Evolutionary conservation across 1,284 basidiomycete genomes (phyloP).

Genomic region (Tilletia indica): DNA sequence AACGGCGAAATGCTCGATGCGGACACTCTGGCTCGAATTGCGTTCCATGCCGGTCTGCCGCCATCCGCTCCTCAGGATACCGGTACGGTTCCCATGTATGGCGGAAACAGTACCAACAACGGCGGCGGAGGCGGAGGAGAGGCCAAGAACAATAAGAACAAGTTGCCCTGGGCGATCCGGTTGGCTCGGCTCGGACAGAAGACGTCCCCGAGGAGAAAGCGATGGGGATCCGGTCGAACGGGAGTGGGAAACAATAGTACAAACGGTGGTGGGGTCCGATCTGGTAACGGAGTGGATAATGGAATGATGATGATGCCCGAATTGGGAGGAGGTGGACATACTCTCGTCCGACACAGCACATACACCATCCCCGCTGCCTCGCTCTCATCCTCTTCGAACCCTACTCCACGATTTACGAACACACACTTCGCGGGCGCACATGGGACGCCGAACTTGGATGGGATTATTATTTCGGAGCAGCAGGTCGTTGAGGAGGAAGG

Average conservation of each 20-base stretch:
- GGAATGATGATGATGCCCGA: no score
- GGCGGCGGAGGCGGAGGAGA: no score
- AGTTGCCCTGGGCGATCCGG: neutral
- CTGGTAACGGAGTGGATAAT: no score
- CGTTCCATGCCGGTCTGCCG: slow-evolving; percentile 20
- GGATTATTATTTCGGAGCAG: slow-evolving; percentile 1
- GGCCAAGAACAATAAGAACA: no score
- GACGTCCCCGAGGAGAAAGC: slow-evolving; percentile 14
- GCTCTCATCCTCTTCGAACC: neutral
- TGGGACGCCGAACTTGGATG: slow-evolving; percentile 5
- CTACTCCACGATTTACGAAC: neutral
- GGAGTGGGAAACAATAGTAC: no score
- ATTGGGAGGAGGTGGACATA: neutral
- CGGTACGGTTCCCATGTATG: neutral
- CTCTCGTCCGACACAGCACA: neutral
- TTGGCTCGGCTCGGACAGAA: slow-evolving; percentile 9
- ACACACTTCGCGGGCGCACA: neutral
- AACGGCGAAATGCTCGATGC: slow-evolving; percentile 20
- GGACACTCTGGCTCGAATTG: slow-evolving; percentile 21
- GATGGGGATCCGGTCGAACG: neutral
- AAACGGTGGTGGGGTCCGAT: no score
- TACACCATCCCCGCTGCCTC: neutral
- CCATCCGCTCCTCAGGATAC: neutral
- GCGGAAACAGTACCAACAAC: no score
- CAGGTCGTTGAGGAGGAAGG: slow-evolving; percentile 10